Percentiles rank a stretch among this genome's conserved stretches.
phyloP scores from a whole-genome alignment of 306 rosid species.

The Carpinus fangiana region DNA sequence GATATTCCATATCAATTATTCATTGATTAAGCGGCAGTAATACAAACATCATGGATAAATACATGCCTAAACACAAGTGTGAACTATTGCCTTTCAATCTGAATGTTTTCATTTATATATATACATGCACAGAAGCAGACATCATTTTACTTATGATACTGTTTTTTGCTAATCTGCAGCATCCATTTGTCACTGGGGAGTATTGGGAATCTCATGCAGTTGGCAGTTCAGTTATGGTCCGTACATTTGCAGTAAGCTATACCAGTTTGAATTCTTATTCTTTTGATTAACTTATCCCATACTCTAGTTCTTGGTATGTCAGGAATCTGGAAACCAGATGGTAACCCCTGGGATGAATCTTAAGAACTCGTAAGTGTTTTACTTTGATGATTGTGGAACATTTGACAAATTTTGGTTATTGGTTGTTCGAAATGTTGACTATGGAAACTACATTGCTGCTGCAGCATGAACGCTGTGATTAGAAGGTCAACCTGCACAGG shows the following conservation, averaged over 20 bases:
- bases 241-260: conserved; percentile 31
- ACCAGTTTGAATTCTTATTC: conserved; percentile 21
- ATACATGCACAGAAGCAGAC: neutral
- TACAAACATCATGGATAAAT: neutral
- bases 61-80: neutral
- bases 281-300: conserved; percentile 20
- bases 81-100: neutral
- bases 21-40: neutral
- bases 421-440: conserved; percentile 22
- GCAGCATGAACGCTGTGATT: conserved; percentile 48
- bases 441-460: conserved; percentile 28
- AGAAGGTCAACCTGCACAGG: conserved; percentile 62
- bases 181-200: conserved; percentile 75
- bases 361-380: conserved; percentile 61
- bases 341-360: conserved; percentile 47
- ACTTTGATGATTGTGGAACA: conserved; percentile 25
- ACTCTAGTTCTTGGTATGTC: conserved; percentile 21
- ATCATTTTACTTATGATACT: conserved; percentile 16
- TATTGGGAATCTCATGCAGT: conserved; percentile 51
- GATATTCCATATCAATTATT: conserved; percentile 9
- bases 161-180: conserved; percentile 54
- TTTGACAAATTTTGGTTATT: conserved; percentile 15
- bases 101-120: neutral
- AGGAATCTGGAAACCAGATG: conserved; percentile 63
- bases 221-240: conserved; percentile 57